Conservation (phyloP, 1,139 yeast genomes). For the Lipomyces yarrowii region DNA sequence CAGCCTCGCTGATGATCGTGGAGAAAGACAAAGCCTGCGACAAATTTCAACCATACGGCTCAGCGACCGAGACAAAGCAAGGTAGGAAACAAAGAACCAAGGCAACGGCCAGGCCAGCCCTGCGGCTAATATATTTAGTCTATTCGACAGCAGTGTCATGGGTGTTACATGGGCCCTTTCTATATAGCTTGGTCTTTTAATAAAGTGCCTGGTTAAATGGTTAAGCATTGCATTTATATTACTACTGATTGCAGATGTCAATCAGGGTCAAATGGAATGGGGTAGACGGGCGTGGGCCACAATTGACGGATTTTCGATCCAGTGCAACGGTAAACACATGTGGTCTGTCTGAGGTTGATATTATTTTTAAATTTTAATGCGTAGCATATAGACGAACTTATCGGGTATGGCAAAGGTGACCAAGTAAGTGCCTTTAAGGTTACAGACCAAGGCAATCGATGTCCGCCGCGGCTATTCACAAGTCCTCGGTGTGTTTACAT, state of each 20-base stretch:
- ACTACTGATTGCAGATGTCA: not conserved
- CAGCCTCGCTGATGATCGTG: not conserved
- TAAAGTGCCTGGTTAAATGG: not conserved
- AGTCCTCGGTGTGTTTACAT: too few species aligned
- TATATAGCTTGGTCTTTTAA: not conserved
- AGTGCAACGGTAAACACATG: not conserved
- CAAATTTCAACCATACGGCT: not conserved
- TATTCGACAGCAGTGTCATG: not conserved
- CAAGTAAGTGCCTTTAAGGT: too few species aligned
- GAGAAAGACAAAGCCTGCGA: not conserved
- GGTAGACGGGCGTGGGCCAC: not conserved
- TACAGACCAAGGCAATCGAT: too few species aligned
- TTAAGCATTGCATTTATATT: not conserved
- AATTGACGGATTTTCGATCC: not conserved
- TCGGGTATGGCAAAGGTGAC: too few species aligned
- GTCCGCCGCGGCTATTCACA: too few species aligned
- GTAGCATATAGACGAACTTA: too few species aligned
- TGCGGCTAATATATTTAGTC: not conserved
- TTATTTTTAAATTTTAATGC: not conserved
- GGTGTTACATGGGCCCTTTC: not conserved
- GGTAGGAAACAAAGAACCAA: not conserved
- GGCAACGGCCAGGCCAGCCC: not conserved
- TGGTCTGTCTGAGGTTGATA: not conserved
- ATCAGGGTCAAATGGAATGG: not conserved
- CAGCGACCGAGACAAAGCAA: not conserved